A percentile compares a stretch with the other conserved stretches of the same genome.
phyloP scores from a whole-genome alignment of 2,329 filamentous ascomycete species.

The Alternaria sp. region DNA sequence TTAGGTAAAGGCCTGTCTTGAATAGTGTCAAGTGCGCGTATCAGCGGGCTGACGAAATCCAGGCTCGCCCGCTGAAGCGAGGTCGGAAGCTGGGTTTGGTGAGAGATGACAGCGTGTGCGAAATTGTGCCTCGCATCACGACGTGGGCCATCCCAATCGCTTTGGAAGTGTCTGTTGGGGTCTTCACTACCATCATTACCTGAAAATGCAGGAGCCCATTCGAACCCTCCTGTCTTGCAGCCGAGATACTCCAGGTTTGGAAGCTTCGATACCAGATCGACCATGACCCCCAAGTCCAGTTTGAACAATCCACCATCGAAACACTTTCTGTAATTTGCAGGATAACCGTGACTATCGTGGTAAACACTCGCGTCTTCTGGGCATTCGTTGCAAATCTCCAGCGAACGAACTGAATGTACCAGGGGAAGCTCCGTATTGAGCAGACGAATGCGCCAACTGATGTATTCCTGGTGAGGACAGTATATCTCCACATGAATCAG shows the following conservation, averaged over 20 bases:
- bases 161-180: slow-evolving; percentile 5
- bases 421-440: slow-evolving; percentile 5
- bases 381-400: slow-evolving; percentile 3
- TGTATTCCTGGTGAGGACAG: background rate
- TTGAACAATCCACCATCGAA: slow-evolving; percentile 1
- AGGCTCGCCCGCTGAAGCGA: slow-evolving; percentile 8
- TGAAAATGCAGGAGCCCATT: background rate
- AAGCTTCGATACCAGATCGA: slow-evolving; percentile 12
- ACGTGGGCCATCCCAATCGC: slow-evolving; percentile 25
- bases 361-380: background rate
- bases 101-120: slow-evolving; percentile 13
- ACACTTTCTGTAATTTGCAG: background rate
- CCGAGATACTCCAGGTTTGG: slow-evolving; percentile 10
- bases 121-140: slow-evolving; percentile 31
- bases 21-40: background rate
- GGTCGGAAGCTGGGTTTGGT: slow-evolving; percentile 6
- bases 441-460: slow-evolving; percentile 19
- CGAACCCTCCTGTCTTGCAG: slow-evolving; percentile 5
- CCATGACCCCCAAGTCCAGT: slow-evolving; percentile 18
- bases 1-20: slow-evolving; percentile 9
- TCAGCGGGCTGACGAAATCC: background rate
- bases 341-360: background rate
- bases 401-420: slow-evolving; percentile 9
- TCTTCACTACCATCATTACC: background rate
- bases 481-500: background rate